These are phyloP conservation scores for Trypanosoma congolense DNA, from an alignment of 208 protist species.

Conservation along the genomic window DNA sequence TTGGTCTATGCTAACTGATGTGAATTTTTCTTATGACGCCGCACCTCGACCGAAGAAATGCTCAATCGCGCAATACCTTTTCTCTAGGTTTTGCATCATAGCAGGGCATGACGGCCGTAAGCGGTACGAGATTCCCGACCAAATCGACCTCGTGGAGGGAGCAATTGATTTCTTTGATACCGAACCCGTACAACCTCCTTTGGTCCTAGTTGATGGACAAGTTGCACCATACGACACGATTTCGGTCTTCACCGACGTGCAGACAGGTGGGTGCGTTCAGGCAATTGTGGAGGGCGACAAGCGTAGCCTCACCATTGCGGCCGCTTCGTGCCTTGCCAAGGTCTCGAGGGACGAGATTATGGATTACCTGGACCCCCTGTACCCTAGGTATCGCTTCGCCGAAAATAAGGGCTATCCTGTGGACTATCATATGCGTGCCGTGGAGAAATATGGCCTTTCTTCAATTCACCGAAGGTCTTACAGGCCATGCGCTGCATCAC, in stretches of 20 bases:
- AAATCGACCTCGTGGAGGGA: constrained; percentile 61
- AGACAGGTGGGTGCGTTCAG: constrained; percentile 64
- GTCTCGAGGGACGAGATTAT: constrained; percentile 85
- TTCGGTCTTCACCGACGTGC: constrained; percentile 52
- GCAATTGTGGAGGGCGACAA: constrained; percentile 86
- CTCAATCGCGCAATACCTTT: constrained; percentile 80
- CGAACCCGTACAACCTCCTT: constrained; percentile 75
- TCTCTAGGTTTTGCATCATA: constrained; percentile 69
- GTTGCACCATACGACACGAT: constrained; percentile 63
- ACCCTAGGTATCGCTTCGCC: constrained; percentile 74
- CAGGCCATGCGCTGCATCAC: constrained; percentile 47
- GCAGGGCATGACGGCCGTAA: constrained; percentile 68
- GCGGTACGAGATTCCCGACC: constrained; percentile 50
- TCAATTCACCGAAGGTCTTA: constrained; percentile 82
- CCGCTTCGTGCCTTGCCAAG: constrained; percentile 87
- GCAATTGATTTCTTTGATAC: constrained; percentile 68
- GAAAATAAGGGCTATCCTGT: constrained; percentile 88
- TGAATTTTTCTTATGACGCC: constrained; percentile 68
- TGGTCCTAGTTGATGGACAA: constrained; percentile 84
- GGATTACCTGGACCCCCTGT: constrained; percentile 67
- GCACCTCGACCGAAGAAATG: constrained; percentile 63
- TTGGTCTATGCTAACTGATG: constrained; percentile 82
- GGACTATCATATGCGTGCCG: constrained; percentile 78
- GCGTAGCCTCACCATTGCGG: constrained; percentile 79
- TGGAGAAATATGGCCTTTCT: constrained; percentile 58